Conservation (phyloP, 2,329 filamentous ascomycete genomes). For the Penicillium crustosum region DNA sequence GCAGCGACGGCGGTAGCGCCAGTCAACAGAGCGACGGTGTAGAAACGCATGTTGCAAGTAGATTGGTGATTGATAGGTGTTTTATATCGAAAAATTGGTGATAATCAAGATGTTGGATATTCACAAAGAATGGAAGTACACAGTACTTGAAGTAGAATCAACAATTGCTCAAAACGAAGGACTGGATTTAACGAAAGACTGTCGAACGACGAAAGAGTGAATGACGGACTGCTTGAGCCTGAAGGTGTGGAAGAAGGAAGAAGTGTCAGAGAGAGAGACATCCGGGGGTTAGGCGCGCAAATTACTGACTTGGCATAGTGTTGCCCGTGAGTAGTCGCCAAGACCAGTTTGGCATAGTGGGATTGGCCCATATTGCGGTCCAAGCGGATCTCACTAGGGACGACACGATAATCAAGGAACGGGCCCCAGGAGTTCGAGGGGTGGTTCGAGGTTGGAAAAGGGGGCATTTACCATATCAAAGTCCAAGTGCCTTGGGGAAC, state of each 20-base stretch:
- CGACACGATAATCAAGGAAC: slow-evolving; percentile 7
- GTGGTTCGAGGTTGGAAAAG: not conserved
- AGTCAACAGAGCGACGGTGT: slow-evolving; percentile 28
- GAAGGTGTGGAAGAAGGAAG: slow-evolving; percentile 14
- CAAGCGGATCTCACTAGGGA: not conserved
- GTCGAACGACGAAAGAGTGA: slow-evolving; percentile 11
- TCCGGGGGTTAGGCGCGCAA: slow-evolving; percentile 4
- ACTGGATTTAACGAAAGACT: slow-evolving; percentile 22
- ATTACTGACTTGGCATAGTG: slow-evolving; percentile 6
- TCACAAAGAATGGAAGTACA: slow-evolving; percentile 11
- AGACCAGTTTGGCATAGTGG: not conserved
- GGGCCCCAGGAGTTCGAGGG: slow-evolving; percentile 20
- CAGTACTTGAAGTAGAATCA: slow-evolving; percentile 14
- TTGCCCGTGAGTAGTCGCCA: not conserved
- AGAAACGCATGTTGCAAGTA: slow-evolving; percentile 25
- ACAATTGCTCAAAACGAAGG: slow-evolving; percentile 22
- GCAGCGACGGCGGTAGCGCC: slow-evolving; percentile 26
- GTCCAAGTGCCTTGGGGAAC: not conserved
- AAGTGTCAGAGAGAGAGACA: slow-evolving; percentile 12
- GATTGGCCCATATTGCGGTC: not conserved
- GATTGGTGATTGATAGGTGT: slow-evolving; percentile 1
- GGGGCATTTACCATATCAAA: not conserved
- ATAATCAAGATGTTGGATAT: slow-evolving; percentile 8
- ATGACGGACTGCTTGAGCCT: slow-evolving; percentile 10
- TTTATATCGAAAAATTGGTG: not conserved